Percentiles rank a stretch among this genome's conserved stretches.
Conservation (phyloP, 1,139 yeast genomes). For the Magnusiomyces sp. region DNA sequence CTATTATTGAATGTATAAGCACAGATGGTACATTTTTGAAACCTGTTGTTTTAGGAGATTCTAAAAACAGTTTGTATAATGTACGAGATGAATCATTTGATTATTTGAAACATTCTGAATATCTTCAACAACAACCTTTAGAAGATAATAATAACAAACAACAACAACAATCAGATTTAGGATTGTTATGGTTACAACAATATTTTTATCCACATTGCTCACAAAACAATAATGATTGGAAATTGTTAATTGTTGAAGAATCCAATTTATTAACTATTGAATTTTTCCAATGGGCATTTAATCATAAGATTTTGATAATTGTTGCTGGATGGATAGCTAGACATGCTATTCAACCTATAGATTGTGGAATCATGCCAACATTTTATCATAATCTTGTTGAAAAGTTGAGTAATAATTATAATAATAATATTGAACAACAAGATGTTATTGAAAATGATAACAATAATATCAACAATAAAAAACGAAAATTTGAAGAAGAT, state of each 20-base stretch:
- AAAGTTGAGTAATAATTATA: not conserved
- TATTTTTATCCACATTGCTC: conserved; percentile 4
- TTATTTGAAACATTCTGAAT: too few relatives aligned
- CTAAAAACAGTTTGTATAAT: not conserved
- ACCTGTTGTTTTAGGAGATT: not conserved
- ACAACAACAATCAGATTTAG: too few relatives aligned
- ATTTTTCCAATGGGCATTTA: conserved; percentile 6
- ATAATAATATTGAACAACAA: not conserved
- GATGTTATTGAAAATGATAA: too few relatives aligned
- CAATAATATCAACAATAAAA: not conserved
- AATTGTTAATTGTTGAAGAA: conserved; percentile 4
- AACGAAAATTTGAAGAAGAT: not conserved
- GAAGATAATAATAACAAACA: not conserved
- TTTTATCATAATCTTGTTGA: too few relatives aligned
- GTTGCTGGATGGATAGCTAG: not conserved
- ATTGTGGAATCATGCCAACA: not conserved
- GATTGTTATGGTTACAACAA: conserved; percentile 4
- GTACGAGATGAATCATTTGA: too few relatives aligned
- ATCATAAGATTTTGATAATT: conserved; percentile 3
- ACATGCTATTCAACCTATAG: not conserved
- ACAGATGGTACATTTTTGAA: conserved; percentile 3
- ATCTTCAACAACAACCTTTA: too few relatives aligned
- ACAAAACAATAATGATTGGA: not conserved
- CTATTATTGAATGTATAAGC: conserved; percentile 6
- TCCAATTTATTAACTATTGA: not conserved